Percentiles rank a stretch among this genome's conserved stretches.
Evolutionary conservation across 1,139 yeast species (phyloP).

Genomic region (Yamadazyma triangularis): DNA sequence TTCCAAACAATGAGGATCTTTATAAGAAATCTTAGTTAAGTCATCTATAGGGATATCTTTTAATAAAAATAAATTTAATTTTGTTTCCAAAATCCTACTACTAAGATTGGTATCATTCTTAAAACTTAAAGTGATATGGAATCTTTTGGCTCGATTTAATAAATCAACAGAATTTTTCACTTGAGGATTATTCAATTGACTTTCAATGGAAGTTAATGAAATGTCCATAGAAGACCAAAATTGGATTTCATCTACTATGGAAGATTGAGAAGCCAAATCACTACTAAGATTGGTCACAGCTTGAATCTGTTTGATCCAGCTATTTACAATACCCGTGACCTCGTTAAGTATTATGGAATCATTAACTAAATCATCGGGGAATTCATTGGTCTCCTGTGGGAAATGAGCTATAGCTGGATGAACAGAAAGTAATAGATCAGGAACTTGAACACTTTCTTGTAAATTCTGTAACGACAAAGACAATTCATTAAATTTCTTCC

Average conservation of each 20-base stretch:
- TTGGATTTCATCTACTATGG: conserved; percentile 61
- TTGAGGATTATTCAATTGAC: conserved; percentile 53
- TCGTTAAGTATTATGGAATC: conserved; percentile 61
- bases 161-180: conserved; percentile 58
- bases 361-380: conserved; percentile 21
- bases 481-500: conserved; percentile 66
- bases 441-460: conserved; percentile 65
- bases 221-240: conserved; percentile 78
- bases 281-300: conserved; percentile 43
- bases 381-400: conserved; percentile 19
- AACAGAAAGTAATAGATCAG: conserved; percentile 50
- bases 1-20: conserved; percentile 28
- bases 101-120: conserved; percentile 67
- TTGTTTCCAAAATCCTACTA: conserved; percentile 50
- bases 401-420: conserved; percentile 49
- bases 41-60: conserved; percentile 69
- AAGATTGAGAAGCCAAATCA: conserved; percentile 13
- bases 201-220: conserved; percentile 52
- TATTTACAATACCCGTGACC: conserved; percentile 61
- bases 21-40: conserved; percentile 42
- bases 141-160: conserved; percentile 68
- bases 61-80: conserved; percentile 56
- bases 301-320: conserved; percentile 69
- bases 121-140: conserved; percentile 72
- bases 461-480: conserved; percentile 65